These are phyloP conservation scores for Psilocybe cubensis DNA, from an alignment of 768 basidiomycete species.

Conservation along the genomic window DNA sequence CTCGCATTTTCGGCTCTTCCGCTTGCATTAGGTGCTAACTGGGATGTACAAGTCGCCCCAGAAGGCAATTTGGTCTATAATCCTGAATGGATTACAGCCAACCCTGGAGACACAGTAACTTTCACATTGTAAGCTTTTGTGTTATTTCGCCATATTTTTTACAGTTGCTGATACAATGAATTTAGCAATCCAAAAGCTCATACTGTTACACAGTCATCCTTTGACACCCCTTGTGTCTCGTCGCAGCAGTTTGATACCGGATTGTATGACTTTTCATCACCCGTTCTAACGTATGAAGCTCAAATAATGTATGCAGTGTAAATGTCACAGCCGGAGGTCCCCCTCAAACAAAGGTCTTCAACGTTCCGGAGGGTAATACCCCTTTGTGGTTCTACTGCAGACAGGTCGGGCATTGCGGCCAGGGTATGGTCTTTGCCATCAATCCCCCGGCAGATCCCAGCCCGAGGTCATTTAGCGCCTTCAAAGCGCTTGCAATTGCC, in stretches of 20 bases:
- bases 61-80: constrained; percentile 32
- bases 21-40: constrained; percentile 27
- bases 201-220: constrained; percentile 48
- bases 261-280: constrained; percentile 34
- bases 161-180: too few species aligned
- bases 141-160: neutral
- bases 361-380: constrained; percentile 39
- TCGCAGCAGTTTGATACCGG: constrained; percentile 35
- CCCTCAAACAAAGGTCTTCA: constrained; percentile 42
- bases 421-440: constrained; percentile 69
- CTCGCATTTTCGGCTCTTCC: constrained; percentile 31
- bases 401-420: constrained; percentile 55
- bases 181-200: constrained; percentile 56
- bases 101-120: constrained; percentile 46
- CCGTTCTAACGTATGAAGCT: too few species aligned
- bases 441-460: constrained; percentile 49
- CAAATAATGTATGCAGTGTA: constrained; percentile 24
- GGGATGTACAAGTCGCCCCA: constrained; percentile 40
- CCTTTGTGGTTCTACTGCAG: constrained; percentile 65
- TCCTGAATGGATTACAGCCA: constrained; percentile 42
- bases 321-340: constrained; percentile 43
- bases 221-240: constrained; percentile 40
- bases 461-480: constrained; percentile 48
- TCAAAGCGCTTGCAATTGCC: constrained; percentile 50
- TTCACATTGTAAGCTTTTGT: constrained; percentile 51